Conservation (phyloP, 495 filamentous ascomycete genomes). For the Trichoderma reesei region DNA sequence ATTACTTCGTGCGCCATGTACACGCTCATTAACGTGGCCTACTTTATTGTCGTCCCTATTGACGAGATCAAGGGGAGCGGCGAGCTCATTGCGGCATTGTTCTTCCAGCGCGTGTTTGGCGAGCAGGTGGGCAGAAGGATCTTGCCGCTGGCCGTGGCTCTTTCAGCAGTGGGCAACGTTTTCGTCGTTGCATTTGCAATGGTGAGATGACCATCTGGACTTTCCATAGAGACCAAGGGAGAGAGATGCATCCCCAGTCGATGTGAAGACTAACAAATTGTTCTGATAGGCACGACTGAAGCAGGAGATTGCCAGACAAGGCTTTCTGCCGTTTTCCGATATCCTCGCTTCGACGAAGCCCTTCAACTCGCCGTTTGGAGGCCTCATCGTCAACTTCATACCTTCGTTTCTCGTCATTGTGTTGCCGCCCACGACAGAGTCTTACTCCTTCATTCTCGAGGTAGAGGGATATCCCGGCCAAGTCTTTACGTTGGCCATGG, state of each 20-base stretch:
- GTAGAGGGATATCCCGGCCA: constrained; percentile 62
- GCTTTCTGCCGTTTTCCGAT: constrained; percentile 56
- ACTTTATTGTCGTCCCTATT: constrained; percentile 56
- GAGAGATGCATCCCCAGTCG: too few relatives aligned
- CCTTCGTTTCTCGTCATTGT: constrained; percentile 56
- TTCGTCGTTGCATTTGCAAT: constrained; percentile 66
- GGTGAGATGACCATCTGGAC: too few relatives aligned
- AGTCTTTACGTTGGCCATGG: constrained; percentile 48
- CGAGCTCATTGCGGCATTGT: constrained; percentile 56
- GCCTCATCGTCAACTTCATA: constrained; percentile 57
- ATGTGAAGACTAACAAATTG: background rate
- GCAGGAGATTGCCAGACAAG: constrained; percentile 41
- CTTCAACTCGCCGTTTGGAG: constrained; percentile 57
- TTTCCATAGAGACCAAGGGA: too few relatives aligned
- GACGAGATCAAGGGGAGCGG: constrained; percentile 60
- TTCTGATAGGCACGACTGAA: constrained; percentile 45
- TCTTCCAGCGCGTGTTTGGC: constrained; percentile 61
- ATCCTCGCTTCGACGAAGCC: constrained; percentile 55
- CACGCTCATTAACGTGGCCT: constrained; percentile 59
- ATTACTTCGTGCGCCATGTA: constrained; percentile 54
- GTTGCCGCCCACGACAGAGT: constrained; percentile 53
- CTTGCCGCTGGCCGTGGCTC: constrained; percentile 54
- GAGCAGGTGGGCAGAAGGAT: constrained; percentile 44
- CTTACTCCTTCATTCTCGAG: constrained; percentile 66
- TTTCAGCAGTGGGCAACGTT: constrained; percentile 62